Conservation (phyloP, 2,329 filamentous ascomycete genomes). For the Elsinoe ampelina region DNA sequence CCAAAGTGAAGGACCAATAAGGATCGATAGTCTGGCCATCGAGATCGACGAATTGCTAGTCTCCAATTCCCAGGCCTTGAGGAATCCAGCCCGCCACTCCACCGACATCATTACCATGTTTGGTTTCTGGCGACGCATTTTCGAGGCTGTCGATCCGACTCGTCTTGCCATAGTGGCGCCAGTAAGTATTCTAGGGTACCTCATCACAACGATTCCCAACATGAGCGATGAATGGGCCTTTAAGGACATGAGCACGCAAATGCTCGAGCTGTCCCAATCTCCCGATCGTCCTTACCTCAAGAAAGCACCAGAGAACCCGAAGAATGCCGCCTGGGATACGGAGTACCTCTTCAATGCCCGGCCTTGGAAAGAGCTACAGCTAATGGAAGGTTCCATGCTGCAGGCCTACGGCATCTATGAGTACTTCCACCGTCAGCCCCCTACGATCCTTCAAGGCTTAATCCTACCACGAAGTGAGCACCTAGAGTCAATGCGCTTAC, state of each 20-base stretch:
- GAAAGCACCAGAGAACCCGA: background rate
- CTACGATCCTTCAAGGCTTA: slow-evolving; percentile 50
- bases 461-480: slow-evolving; percentile 19
- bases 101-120: slow-evolving; percentile 12
- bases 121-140: slow-evolving; percentile 8
- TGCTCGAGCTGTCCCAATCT: background rate
- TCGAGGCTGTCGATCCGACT: slow-evolving; percentile 4
- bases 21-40: background rate
- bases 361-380: slow-evolving; percentile 54
- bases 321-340: slow-evolving; percentile 5
- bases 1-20: background rate
- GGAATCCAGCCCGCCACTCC: slow-evolving; percentile 5
- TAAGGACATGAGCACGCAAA: slow-evolving; percentile 2
- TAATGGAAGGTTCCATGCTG: slow-evolving; percentile 71
- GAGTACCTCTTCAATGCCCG: slow-evolving; percentile 45
- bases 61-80: background rate
- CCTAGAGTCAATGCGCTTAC: slow-evolving; percentile 35
- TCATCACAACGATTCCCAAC: background rate
- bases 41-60: background rate
- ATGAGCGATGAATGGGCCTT: slow-evolving; percentile 6
- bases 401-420: slow-evolving; percentile 62
- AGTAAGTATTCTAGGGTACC: background rate
- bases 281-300: background rate
- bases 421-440: slow-evolving; percentile 57
- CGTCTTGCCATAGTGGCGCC: slow-evolving; percentile 3